phyloP scores from a whole-genome alignment of 2,329 filamentous ascomycete species.

The Aureobasidium uvarum region DNA sequence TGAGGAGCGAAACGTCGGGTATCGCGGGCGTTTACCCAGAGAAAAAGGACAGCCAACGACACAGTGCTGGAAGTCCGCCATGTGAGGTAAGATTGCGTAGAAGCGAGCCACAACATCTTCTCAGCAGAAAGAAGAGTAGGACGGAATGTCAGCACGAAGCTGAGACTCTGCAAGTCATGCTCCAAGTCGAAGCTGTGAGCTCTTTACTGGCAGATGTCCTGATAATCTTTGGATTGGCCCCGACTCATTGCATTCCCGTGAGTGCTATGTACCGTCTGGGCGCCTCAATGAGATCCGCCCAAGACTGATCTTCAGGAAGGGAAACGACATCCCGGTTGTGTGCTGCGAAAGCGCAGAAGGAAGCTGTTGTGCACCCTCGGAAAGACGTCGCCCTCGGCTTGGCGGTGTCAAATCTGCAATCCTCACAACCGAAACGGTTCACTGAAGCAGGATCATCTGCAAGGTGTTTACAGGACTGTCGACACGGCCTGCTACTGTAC shows the following conservation, averaged over 20 bases:
- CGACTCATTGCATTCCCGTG: not conserved
- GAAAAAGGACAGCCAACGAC: conserved; percentile 19
- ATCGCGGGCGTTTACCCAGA: conserved; percentile 3
- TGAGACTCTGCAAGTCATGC: conserved; percentile 1
- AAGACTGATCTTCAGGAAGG: not conserved
- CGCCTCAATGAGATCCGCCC: not conserved
- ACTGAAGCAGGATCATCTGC: conserved; percentile 14
- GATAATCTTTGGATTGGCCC: not conserved
- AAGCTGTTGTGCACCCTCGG: conserved; percentile 18
- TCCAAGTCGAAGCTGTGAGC: not conserved
- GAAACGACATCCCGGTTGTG: conserved; percentile 21
- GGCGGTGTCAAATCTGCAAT: conserved; percentile 20
- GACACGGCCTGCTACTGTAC: not conserved
- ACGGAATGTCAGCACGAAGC: conserved; percentile 8
- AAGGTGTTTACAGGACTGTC: conserved; percentile 7
- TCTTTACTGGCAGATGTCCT: not conserved
- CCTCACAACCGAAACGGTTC: conserved; percentile 3
- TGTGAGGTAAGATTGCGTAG: conserved; percentile 1
- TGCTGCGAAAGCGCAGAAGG: conserved; percentile 3
- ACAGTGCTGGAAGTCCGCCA: not conserved
- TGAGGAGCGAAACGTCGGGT: conserved; percentile 11
- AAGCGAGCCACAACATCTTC: not conserved
- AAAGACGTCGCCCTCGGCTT: conserved; percentile 10
- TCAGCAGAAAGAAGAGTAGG: not conserved
- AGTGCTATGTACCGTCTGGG: not conserved